Percentiles rank a stretch among this genome's conserved stretches.
phyloP scores from a whole-genome alignment of 306 rosid species.

The Alnus rubra region DNA sequence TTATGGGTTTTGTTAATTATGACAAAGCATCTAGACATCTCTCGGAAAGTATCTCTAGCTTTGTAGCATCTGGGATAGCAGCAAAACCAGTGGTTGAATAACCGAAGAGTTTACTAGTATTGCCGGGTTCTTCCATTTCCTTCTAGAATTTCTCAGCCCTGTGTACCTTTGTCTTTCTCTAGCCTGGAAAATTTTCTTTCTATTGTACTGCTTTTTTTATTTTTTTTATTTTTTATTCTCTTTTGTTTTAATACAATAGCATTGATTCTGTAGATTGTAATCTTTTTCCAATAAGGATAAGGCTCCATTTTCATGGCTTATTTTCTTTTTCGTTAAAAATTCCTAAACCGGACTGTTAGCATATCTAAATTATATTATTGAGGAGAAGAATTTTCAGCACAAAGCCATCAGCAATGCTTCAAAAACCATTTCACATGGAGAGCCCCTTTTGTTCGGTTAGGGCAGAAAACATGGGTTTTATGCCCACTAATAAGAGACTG shows the following conservation, averaged over 20 bases:
- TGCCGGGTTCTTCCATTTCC: neutral
- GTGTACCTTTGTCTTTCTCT: neutral
- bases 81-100: neutral
- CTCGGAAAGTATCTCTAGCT: slow-evolving; percentile 19
- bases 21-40: slow-evolving; percentile 10
- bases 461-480: no score
- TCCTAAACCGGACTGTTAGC: neutral
- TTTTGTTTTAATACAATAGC: neutral
- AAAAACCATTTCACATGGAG: no score
- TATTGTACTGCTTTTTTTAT: neutral
- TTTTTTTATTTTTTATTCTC: neutral
- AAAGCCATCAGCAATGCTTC: no score
- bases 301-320: neutral
- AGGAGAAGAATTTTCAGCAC: no score
- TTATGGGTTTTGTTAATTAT: slow-evolving; percentile 46
- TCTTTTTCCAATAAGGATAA: neutral
- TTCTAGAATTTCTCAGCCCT: neutral
- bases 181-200: neutral
- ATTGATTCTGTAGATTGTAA: neutral
- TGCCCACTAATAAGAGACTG: no score
- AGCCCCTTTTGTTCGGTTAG: no score
- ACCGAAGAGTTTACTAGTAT: neutral
- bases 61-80: slow-evolving; percentile 32
- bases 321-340: neutral
- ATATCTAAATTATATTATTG: neutral